Evolutionary conservation across 2,329 filamentous ascomycete species (phyloP), one percentile per base, ranked within the genome.

Genomic region (Gliomastix tumulicola): DNA sequence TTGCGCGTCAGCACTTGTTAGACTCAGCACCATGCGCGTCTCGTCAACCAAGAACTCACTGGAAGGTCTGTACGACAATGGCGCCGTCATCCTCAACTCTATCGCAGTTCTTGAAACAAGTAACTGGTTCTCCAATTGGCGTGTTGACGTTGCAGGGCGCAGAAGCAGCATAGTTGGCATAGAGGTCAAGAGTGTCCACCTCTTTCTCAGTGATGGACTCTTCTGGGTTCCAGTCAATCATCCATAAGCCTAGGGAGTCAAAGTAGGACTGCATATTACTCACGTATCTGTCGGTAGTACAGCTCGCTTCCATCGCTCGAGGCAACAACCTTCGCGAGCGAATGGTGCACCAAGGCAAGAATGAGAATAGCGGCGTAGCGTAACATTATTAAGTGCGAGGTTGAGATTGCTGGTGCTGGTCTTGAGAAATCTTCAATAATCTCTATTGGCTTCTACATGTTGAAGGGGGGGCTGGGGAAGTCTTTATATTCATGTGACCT

Each of bases 61-160:
- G 42, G 46, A 69, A 64, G 2, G 61, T 65, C 38, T 52, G 52
- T 15, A 65, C 46, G 7, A 74, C 54, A 5, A 56, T 68, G 21
- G 60, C 67, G 17, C 59, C 54, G 41, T 68, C 59, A 21, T 58
- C 50, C 43, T 59, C 50, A 21, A 75, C 59, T 11, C 56, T 49
- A 3, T 66, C 58, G 41, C 75, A 79, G 32, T 55, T 43, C 8
- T 54, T 49, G n/a, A 47, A 31, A 51, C 74, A 78, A 23, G 50
- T 52, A 15, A 77, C 45, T 10, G 43, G 32, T 7, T 60, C 45
- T 20, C 68, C 68, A 2, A 58, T 44, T 3, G 53, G 25, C 9
- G 49, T 55, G 3, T 63, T 49, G 25, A n/a, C 17, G 53, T 76
- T 76, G 59, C 74, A 78, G 53, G 74, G 74, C 4, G 66, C 59